Percentiles rank a stretch among this genome's conserved stretches.
Conservation (phyloP, 2,329 filamentous ascomycete species). For the Capronia epimyces region DNA sequence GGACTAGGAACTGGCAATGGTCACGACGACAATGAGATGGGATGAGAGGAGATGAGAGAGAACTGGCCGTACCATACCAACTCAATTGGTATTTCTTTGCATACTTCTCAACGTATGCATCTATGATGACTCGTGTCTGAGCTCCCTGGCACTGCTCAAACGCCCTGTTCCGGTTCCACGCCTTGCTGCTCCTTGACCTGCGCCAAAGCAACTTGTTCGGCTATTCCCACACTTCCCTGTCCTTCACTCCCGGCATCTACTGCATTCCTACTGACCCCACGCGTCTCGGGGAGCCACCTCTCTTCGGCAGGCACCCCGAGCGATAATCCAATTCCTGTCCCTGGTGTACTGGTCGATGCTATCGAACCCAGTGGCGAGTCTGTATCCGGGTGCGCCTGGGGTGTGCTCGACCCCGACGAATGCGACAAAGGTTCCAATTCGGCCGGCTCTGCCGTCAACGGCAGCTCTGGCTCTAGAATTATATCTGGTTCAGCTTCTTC, state of each 20-base stretch:
- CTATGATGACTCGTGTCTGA: too few relatives aligned
- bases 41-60: too few relatives aligned
- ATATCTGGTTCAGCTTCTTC: conserved; percentile 3
- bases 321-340: conserved; percentile 5
- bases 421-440: conserved; percentile 20
- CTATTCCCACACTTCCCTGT: conserved; percentile 2
- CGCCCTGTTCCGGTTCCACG: neutral
- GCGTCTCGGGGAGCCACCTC: conserved; percentile 1
- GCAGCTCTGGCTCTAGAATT: conserved; percentile 1
- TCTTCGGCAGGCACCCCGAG: conserved; percentile 9
- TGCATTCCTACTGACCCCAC: neutral
- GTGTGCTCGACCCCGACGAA: conserved; percentile 5
- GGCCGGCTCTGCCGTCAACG: conserved; percentile 17
- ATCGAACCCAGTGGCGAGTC: conserved; percentile 10
- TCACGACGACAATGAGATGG: too few relatives aligned
- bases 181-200: conserved; percentile 9
- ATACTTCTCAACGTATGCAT: too few relatives aligned
- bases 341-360: conserved; percentile 4
- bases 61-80: too few relatives aligned
- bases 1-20: too few relatives aligned
- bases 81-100: too few relatives aligned
- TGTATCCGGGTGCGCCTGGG: neutral
- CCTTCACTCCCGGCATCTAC: neutral
- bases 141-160: too few relatives aligned
- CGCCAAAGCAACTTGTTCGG: conserved; percentile 12